Conservation (phyloP, 148 eudicot species). For the Gaultheria prostrata region DNA sequence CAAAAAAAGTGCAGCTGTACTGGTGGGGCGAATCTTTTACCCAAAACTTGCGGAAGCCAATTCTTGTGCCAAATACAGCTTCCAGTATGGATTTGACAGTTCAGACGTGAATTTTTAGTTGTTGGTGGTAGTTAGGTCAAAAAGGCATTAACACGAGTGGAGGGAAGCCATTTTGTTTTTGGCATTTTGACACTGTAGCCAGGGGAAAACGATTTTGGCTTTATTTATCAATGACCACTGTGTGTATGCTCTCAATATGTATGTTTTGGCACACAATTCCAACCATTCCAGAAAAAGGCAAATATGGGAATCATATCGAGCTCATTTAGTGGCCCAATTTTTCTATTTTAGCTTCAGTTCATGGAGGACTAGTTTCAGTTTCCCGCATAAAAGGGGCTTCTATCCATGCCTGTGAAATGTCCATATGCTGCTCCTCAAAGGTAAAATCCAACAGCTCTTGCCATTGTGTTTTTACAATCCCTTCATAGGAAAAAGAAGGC, state of each 20-base stretch:
- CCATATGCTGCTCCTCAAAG: neutral
- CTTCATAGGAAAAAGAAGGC: neutral
- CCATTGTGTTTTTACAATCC: neutral
- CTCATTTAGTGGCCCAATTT: neutral
- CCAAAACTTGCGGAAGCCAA: neutral
- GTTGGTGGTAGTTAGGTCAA: neutral
- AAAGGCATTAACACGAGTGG: neutral
- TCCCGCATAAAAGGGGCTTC: neutral
- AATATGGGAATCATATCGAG: neutral
- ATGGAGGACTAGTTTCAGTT: neutral
- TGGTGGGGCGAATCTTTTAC: neutral
- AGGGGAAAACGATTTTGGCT: neutral
- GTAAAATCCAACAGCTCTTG: neutral
- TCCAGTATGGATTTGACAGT: neutral
- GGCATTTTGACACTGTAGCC: neutral
- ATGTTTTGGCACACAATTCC: neutral
- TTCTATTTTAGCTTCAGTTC: neutral
- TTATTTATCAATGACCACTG: neutral
- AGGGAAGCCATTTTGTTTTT: neutral
- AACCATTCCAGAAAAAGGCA: neutral
- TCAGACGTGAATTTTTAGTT: neutral
- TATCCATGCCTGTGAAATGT: neutral
- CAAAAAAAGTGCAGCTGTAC: neutral
- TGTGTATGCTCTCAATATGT: neutral
- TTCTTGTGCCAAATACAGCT: neutral